Base-by-base conservation (phyloP, 83 land plant species). In the Diphasiastrum complanatum region DNA sequence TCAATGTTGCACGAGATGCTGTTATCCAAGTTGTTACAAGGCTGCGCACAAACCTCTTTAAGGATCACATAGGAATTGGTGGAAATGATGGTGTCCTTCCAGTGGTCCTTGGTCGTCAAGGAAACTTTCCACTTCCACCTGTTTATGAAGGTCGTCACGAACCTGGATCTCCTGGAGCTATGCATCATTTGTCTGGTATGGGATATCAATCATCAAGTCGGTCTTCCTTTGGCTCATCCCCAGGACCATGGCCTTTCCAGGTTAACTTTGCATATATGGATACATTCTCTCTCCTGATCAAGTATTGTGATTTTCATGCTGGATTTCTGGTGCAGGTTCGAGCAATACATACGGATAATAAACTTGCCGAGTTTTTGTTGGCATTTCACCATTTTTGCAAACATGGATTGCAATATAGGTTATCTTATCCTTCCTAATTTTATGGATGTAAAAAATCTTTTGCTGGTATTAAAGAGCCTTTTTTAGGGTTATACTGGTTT, bases 21-120 rank as follows among this genome's bases (percentile, higher is more conserved):
- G 30, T 61, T 14, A 61, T 43, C 18, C 64, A 61, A 27, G 45
- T 61, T 40, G 40, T 43, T 23, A 22, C 64, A 23, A 61, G 50
- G 52, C 52, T 61, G 2, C 23, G 64, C 4, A 28, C 28, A n/a
- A 61, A 61, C 27, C 27, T 61, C 4, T 61, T 61, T 25, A 30
- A 35, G 16, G 61, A 41, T 16, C 11, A 25, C 10, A 18, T 2
- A 27, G 24, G 62, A 34, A 22, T 35, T 38, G 54, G 27, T n/a
- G n/a, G n/a, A n/a, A n/a, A n/a, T n/a, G n/a, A n/a, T n/a, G n/a
- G n/a, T n/a, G n/a, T n/a, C n/a, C n/a, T n/a, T n/a, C n/a, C n/a
- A n/a, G n/a, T n/a, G n/a, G n/a, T n/a, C n/a, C n/a, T n/a, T n/a
- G n/a, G n/a, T n/a, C n/a, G n/a, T n/a, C 18, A 41, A 14, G 45